Evolutionary conservation across 2,329 filamentous ascomycete genomes (phyloP).

Genomic region (Ilyonectria sp.): DNA sequence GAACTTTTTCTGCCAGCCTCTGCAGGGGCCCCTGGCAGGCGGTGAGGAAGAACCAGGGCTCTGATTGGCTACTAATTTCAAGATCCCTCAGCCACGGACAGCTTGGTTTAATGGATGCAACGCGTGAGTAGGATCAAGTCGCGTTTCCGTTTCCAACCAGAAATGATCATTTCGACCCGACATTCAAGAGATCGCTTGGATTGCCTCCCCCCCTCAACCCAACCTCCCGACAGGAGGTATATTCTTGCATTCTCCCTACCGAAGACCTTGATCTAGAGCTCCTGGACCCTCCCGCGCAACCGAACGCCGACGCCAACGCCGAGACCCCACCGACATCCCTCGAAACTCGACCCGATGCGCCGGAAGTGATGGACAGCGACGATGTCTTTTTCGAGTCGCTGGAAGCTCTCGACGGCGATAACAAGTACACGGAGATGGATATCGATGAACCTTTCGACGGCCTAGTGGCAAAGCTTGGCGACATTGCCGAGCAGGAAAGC

Average conservation of each 20-base stretch:
- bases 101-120: constrained; percentile 37
- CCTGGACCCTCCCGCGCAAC: not conserved
- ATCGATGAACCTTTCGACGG: constrained; percentile 30
- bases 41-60: constrained; percentile 32
- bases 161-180: constrained; percentile 25
- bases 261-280: not conserved
- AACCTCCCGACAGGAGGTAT: not conserved
- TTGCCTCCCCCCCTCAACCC: constrained; percentile 17
- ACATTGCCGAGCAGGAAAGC: not conserved
- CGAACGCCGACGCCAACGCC: constrained; percentile 10
- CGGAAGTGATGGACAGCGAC: constrained; percentile 36
- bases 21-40: constrained; percentile 35
- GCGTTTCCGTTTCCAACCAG: constrained; percentile 36
- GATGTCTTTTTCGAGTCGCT: constrained; percentile 26
- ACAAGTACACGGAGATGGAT: constrained; percentile 13
- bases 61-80: constrained; percentile 32
- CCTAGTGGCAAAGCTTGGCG: constrained; percentile 22
- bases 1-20: constrained; percentile 49
- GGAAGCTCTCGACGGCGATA: constrained; percentile 2
- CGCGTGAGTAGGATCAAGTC: constrained; percentile 40
- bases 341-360: constrained; percentile 17
- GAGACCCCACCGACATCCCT: constrained; percentile 16
- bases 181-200: not conserved
- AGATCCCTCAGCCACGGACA: constrained; percentile 28
- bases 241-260: not conserved